phyloP scores from a whole-genome alignment of 352 stramenopile species.

The Globisporangium recalcitrans region DNA sequence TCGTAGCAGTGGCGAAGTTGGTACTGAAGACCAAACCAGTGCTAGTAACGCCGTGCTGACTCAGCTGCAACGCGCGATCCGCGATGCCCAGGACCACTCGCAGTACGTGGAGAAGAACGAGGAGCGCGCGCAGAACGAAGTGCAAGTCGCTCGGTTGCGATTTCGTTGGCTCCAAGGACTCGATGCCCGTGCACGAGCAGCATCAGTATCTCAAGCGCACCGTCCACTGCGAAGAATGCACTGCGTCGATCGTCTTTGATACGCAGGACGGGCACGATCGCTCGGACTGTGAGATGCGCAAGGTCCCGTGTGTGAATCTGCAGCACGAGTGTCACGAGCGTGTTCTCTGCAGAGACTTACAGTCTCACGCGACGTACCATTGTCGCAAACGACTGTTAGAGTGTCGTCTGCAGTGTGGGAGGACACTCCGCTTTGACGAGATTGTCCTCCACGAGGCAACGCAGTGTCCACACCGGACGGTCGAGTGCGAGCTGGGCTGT shows the following conservation, averaged over 20 bases:
- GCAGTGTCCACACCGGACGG: conserved; percentile 38
- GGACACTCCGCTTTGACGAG: conserved; percentile 34
- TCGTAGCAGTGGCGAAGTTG: neutral
- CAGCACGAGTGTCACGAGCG: conserved; percentile 44
- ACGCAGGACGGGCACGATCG: conserved; percentile 28
- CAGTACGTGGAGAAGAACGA: conserved; percentile 47
- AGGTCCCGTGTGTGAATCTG: conserved; percentile 45
- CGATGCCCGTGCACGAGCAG: conserved; percentile 51
- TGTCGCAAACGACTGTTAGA: conserved; percentile 49
- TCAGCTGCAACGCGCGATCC: conserved; percentile 30
- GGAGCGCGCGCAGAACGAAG: conserved; percentile 32
- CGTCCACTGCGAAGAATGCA: conserved; percentile 53
- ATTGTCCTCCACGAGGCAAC: conserved; percentile 44
- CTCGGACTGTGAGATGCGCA: conserved; percentile 27
- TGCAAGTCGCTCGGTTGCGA: conserved; percentile 43
- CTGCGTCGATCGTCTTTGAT: conserved; percentile 30
- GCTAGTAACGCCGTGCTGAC: conserved; percentile 23
- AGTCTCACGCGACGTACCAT: conserved; percentile 39
- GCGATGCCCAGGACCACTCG: conserved; percentile 41
- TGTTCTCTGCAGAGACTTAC: conserved; percentile 30
- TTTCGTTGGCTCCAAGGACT: conserved; percentile 46
- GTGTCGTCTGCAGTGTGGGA: conserved; percentile 50
- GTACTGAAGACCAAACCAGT: neutral
- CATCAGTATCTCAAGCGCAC: conserved; percentile 49
- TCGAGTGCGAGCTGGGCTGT: conserved; percentile 42